These are phyloP conservation scores for Dactylellina cionopaga DNA, from an alignment of 2,329 filamentous ascomycete species.

Conservation along the genomic window DNA sequence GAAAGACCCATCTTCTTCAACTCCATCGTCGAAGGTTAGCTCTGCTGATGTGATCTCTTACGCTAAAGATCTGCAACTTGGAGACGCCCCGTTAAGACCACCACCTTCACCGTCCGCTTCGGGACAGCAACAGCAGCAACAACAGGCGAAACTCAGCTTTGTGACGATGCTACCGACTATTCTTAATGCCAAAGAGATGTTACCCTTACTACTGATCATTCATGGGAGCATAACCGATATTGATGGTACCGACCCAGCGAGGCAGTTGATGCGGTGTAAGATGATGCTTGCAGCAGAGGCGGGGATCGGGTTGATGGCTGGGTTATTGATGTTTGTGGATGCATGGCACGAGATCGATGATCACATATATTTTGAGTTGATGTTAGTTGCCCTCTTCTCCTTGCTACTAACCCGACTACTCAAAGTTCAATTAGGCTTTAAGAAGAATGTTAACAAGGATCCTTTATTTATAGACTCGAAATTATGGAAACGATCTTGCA, in stretches of 20 bases:
- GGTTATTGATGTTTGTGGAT: constrained; percentile 56
- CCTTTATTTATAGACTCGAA: constrained; percentile 49
- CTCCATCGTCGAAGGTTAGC: not conserved
- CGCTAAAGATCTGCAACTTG: constrained; percentile 32
- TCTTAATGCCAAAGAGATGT: constrained; percentile 56
- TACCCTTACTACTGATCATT: constrained; percentile 57
- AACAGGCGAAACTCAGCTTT: constrained; percentile 54
- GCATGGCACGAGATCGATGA: constrained; percentile 58
- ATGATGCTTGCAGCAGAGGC: constrained; percentile 57
- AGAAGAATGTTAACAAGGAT: no score
- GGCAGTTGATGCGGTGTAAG: constrained; percentile 57
- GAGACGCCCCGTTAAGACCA: constrained; percentile 18
- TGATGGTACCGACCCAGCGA: constrained; percentile 56
- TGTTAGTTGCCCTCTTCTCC: constrained; percentile 51
- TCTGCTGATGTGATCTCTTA: constrained; percentile 12
- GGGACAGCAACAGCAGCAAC: not conserved
- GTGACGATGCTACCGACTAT: constrained; percentile 57
- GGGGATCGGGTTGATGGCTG: constrained; percentile 55
- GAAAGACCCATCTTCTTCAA: not conserved
- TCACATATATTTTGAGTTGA: constrained; percentile 57
- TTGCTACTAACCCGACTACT: no score
- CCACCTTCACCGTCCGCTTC: constrained; percentile 6
- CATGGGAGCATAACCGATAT: constrained; percentile 56
- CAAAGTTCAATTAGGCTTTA: no score
- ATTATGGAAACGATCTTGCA: constrained; percentile 57